These are phyloP conservation scores for Neofusicoccum parvum DNA, from an alignment of 2,329 filamentous ascomycete genomes.

Conservation along the genomic window DNA sequence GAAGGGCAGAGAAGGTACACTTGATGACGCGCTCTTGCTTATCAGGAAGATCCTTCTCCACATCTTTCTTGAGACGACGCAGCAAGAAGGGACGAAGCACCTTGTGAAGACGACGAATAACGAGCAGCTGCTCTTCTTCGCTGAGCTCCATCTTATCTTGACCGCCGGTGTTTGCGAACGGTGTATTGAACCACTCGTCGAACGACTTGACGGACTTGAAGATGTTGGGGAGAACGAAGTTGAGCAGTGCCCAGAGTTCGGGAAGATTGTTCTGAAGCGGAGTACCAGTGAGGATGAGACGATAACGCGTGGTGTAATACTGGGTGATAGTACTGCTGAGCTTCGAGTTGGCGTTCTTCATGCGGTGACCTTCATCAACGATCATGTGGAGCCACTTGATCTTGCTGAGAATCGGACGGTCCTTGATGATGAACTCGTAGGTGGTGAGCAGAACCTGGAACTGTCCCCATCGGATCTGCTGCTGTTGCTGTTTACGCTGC, in stretches of 20 bases:
- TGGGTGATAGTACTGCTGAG: conserved; percentile 91
- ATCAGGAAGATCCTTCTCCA: conserved; percentile 97
- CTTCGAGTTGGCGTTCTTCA: conserved; percentile 98
- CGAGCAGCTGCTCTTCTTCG: conserved; percentile 98
- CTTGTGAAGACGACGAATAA: conserved; percentile 98
- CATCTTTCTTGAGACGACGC: conserved; percentile 98
- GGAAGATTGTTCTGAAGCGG: conserved; percentile 95
- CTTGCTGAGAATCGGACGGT: conserved; percentile 90
- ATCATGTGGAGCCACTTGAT: conserved; percentile 99
- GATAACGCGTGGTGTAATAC: conserved; percentile 93
- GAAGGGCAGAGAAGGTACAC: conserved; percentile 94
- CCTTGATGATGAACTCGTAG: conserved; percentile 99
- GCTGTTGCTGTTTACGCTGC: conserved; percentile 83
- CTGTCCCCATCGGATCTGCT: conserved; percentile 88
- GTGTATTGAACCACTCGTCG: conserved; percentile 99
- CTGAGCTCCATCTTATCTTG: conserved; percentile 99
- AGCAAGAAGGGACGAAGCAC: conserved; percentile 95
- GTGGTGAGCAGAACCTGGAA: conserved; percentile 98
- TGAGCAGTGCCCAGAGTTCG: conserved; percentile 96
- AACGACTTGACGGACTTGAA: conserved; percentile 99
- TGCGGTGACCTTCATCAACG: conserved; percentile 97
- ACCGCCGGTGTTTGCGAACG: conserved; percentile 95
- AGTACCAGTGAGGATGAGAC: conserved; percentile 95
- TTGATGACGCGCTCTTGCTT: conserved; percentile 99
- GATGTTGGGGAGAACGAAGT: conserved; percentile 96